Percentiles rank a stretch among this genome's conserved stretches.
Evolutionary conservation across 2,329 filamentous ascomycete species (phyloP).

Genomic region (Colletotrichum melonis): DNA sequence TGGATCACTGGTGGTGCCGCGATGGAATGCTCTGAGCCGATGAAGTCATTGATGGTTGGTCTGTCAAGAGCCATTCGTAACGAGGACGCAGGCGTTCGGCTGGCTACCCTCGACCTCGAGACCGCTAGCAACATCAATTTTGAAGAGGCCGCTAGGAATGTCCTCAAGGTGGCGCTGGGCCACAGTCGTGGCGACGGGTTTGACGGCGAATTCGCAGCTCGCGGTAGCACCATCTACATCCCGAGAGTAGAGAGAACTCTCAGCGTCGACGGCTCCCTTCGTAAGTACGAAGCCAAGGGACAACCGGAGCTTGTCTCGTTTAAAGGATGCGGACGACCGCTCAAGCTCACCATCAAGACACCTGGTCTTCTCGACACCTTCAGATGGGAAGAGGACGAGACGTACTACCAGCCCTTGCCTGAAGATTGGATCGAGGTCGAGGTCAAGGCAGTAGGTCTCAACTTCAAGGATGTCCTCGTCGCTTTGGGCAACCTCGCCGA

Average conservation of each 20-base stretch:
- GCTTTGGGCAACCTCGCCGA: conserved; percentile 41
- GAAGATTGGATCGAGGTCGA: conserved; percentile 40
- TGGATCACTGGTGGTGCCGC: conserved; percentile 33
- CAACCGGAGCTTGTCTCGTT: conserved; percentile 28
- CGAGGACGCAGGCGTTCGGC: conserved; percentile 32
- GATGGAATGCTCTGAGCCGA: conserved; percentile 29
- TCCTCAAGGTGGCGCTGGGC: conserved; percentile 1
- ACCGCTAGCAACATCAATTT: neutral
- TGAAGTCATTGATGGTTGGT: conserved; percentile 29
- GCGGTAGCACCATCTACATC: conserved; percentile 18
- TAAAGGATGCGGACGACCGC: conserved; percentile 28
- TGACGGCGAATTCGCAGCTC: conserved; percentile 22
- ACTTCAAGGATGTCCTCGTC: conserved; percentile 43
- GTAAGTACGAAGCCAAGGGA: conserved; percentile 19
- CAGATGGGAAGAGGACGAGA: conserved; percentile 39
- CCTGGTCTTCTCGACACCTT: conserved; percentile 41
- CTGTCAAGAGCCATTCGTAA: conserved; percentile 36
- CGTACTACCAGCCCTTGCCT: conserved; percentile 15
- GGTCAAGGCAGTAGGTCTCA: conserved; percentile 41
- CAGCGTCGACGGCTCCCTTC: conserved; percentile 5
- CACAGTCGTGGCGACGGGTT: conserved; percentile 3
- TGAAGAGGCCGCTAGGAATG: conserved; percentile 10
- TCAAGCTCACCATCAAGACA: conserved; percentile 38
- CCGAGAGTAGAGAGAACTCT: conserved; percentile 22
- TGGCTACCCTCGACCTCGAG: conserved; percentile 29